Evolutionary conservation across 768 basidiomycete genomes (phyloP), one percentile per base, ranked within the genome.

Genomic region (Mycena amicta): DNA sequence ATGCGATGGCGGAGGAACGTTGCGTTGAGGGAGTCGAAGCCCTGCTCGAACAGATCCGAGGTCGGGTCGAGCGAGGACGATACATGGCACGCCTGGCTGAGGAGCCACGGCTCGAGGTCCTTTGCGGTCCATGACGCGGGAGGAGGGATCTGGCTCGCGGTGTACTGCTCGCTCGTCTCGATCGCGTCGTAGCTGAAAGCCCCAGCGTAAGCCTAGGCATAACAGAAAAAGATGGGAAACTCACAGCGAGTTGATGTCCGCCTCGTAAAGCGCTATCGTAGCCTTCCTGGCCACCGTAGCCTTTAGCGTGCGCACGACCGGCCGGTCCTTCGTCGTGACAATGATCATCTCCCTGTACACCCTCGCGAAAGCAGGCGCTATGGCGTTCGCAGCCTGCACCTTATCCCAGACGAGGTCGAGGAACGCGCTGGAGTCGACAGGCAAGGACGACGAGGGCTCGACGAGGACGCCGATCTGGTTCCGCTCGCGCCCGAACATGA

Each of bases 321-420:
- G 82, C 22, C 75, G 75, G 16, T 67, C 64, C 11, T 66, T 65
- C 13, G 60, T 55, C 0, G 79, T 68, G 22, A 83, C 71, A 28
- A 84, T 52, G 37, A 84, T 77, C 74, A 83, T 77, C 57, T 85
- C 79, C 52, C 79, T 79, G 66, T 82, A 81, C 6, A 82, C 72
- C n/a, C 74, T 70, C 55, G 76, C 78, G 55, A 76, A 80, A 2
- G 69, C 54, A 0, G 82, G 80, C 3, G 74, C 74, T 12, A 71
- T 22, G 5, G 5, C 65, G 64, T 82, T 83, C 13, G 79, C 79
- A 27, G 78, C 74, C 46, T 80, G 78, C 20, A 80, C 71, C 15
- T 68, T 56, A 1, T 66, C 71, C 75, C 75, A 80, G 12, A 49
- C 26, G 6, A 12, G 13, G 52, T 5, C 1, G 22, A 3, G 18